These are phyloP conservation scores for Boechera retrofracta DNA, from an alignment of 345 rosid genomes.

Conservation along the genomic window DNA sequence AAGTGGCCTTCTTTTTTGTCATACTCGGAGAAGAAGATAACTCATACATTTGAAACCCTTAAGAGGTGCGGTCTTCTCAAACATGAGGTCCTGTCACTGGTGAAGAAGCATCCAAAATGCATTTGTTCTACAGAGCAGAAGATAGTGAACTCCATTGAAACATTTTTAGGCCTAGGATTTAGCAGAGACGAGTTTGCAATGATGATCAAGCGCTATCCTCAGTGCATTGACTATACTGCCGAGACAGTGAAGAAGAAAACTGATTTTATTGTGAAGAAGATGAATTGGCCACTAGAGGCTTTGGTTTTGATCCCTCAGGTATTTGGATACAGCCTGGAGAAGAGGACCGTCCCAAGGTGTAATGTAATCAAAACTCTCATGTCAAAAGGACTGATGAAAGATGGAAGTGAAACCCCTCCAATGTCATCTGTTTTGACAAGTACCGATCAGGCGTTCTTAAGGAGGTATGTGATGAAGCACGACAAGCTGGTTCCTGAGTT, in stretches of 20 bases:
- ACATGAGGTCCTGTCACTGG: conserved; percentile 6
- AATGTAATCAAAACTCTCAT: conserved; percentile 34
- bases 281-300: conserved; percentile 42
- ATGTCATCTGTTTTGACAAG: conserved; percentile 11
- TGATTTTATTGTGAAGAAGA: conserved; percentile 46
- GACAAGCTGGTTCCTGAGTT: conserved; percentile 1
- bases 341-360: conserved; percentile 46
- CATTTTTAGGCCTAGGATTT: conserved; percentile 39
- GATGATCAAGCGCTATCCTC: conserved; percentile 22
- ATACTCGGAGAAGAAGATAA: conserved; percentile 29
- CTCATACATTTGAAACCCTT: conserved; percentile 17
- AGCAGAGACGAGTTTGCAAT: conserved; percentile 39
- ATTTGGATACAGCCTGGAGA: conserved; percentile 42
- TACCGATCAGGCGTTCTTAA: conserved; percentile 15
- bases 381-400: conserved; percentile 25
- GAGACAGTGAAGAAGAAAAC: conserved; percentile 8
- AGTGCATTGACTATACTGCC: conserved; percentile 13
- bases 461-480: conserved; percentile 24
- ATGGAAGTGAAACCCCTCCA: conserved; percentile 11
- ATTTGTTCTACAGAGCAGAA: conserved; percentile 41
- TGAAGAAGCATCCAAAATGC: conserved; percentile 19
- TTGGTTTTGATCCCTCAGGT: conserved; percentile 26
- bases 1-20: conserved; percentile 29
- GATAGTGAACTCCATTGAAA: conserved; percentile 30
- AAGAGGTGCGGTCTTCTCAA: conserved; percentile 15